phyloP scores from a whole-genome alignment of 2,329 filamentous ascomycete genomes.

The Triangularia setosa region DNA sequence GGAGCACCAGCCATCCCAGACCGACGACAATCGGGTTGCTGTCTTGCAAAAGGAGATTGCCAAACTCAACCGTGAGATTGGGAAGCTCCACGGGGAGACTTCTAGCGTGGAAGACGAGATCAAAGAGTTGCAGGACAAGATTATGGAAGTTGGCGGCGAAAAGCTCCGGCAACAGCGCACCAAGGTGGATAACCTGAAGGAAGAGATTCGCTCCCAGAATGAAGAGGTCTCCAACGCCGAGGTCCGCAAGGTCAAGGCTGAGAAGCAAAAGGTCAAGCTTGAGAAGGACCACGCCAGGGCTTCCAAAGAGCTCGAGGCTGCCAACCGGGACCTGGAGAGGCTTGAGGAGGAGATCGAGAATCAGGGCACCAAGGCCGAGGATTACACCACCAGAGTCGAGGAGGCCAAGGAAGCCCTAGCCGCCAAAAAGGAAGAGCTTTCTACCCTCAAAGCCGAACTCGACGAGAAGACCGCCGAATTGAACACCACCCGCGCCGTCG shows the following conservation, averaged over 20 bases:
- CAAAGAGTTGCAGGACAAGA: constrained; percentile 87
- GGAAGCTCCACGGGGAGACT: constrained; percentile 78
- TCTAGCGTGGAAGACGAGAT: constrained; percentile 89
- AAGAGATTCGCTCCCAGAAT: constrained; percentile 73
- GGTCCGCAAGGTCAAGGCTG: constrained; percentile 83
- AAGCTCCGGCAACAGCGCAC: constrained; percentile 85
- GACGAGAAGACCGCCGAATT: constrained; percentile 82
- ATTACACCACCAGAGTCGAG: constrained; percentile 68
- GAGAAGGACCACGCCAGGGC: constrained; percentile 79
- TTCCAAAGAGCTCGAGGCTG: constrained; percentile 69
- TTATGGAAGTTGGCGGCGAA: constrained; percentile 97
- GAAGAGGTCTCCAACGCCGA: constrained; percentile 85
- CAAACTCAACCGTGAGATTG: constrained; percentile 71
- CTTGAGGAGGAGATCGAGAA: constrained; percentile 74
- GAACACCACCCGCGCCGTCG: constrained; percentile 80
- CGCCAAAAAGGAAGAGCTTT: constrained; percentile 75
- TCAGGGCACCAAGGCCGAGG: constrained; percentile 71
- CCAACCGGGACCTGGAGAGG: constrained; percentile 69
- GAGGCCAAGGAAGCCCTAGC: constrained; percentile 76
- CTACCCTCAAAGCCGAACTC: constrained; percentile 74
- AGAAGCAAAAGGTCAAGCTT: constrained; percentile 86
- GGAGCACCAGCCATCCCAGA: constrained; percentile 75
- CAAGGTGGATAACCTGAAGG: constrained; percentile 84
- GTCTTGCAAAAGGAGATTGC: constrained; percentile 74
- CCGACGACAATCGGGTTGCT: constrained; percentile 70